Evolutionary conservation across 1,284 basidiomycete species (phyloP).

Genomic region (Apiotrichum akiyoshidainum): DNA sequence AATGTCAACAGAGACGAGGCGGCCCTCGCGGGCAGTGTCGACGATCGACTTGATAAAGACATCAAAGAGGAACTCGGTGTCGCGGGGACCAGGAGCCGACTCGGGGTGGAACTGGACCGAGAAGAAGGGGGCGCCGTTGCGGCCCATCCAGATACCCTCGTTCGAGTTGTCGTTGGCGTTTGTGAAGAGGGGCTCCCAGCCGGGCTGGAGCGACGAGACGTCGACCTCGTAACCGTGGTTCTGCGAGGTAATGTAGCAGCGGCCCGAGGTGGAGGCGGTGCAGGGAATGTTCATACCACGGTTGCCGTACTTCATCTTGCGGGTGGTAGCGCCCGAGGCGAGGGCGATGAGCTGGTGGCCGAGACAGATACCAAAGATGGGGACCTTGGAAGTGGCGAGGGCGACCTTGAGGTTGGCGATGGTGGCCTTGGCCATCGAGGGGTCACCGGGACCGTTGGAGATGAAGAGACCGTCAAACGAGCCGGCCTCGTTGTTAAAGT

Average conservation of each 20-base stretch:
- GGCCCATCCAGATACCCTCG: slow-evolving; percentile 92
- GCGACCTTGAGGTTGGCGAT: slow-evolving; percentile 69
- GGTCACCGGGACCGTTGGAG: slow-evolving; percentile 98
- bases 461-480: slow-evolving; percentile 93
- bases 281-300: slow-evolving; percentile 99
- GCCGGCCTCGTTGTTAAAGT: slow-evolving; percentile 74
- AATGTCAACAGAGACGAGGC: slow-evolving; percentile 72
- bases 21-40: slow-evolving; percentile 68
- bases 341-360: slow-evolving; percentile 96
- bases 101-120: slow-evolving; percentile 99
- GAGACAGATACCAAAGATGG: slow-evolving; percentile 98
- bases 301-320: slow-evolving; percentile 99
- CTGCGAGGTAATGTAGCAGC: slow-evolving; percentile 98
- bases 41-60: slow-evolving; percentile 88
- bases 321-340: slow-evolving; percentile 88
- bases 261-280: slow-evolving; percentile 85
- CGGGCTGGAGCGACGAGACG: slow-evolving; percentile 67
- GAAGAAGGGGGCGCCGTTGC: slow-evolving; percentile 79
- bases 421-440: slow-evolving; percentile 75
- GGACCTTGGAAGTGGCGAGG: slow-evolving; percentile 69
- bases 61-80: slow-evolving; percentile 98
- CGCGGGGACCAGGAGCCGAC: slow-evolving; percentile 94
- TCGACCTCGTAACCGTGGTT: slow-evolving; percentile 99
- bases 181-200: slow-evolving; percentile 91
- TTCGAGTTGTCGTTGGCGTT: slow-evolving; percentile 98